These are phyloP conservation scores for Amylostereum areolatum DNA, from an alignment of 1,284 basidiomycete genomes.

Conservation along the genomic window DNA sequence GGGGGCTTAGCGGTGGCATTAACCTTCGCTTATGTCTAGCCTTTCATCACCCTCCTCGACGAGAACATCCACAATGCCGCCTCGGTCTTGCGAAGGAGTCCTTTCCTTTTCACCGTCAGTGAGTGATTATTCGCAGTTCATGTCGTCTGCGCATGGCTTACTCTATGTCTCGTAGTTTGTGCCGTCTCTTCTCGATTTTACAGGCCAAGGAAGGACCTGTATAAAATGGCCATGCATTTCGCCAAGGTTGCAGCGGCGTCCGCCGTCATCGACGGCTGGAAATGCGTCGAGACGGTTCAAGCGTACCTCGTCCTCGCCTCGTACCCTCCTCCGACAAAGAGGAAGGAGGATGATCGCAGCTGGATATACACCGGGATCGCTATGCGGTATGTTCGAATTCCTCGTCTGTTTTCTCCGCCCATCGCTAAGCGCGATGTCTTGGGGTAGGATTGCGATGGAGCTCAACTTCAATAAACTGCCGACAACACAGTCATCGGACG, in stretches of 20 bases:
- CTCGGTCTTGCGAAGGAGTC: conserved; percentile 30
- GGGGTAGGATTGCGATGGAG: conserved; percentile 34
- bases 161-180: conserved; percentile 20
- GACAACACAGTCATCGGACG: conserved; percentile 24
- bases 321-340: conserved; percentile 23
- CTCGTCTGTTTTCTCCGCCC: background rate
- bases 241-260: conserved; percentile 29
- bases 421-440: background rate
- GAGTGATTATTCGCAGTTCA: conserved; percentile 9
- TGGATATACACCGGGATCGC: conserved; percentile 29
- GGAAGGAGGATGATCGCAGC: conserved; percentile 28
- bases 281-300: conserved; percentile 29
- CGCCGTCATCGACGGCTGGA: conserved; percentile 28
- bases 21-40: conserved; percentile 12
- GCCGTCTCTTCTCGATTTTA: conserved; percentile 32
- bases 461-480: conserved; percentile 37
- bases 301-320: conserved; percentile 27
- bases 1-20: background rate
- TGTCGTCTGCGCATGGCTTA: background rate
- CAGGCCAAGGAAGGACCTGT: conserved; percentile 26
- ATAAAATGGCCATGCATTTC: conserved; percentile 30
- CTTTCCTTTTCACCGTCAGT: conserved; percentile 34
- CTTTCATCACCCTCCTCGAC: conserved; percentile 29
- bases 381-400: conserved; percentile 15
- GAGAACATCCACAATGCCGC: conserved; percentile 31